Percentiles rank a stretch among this genome's conserved stretches.
Conservation (phyloP, 306 rosid genomes). For the Pterocarpus santalinus region DNA sequence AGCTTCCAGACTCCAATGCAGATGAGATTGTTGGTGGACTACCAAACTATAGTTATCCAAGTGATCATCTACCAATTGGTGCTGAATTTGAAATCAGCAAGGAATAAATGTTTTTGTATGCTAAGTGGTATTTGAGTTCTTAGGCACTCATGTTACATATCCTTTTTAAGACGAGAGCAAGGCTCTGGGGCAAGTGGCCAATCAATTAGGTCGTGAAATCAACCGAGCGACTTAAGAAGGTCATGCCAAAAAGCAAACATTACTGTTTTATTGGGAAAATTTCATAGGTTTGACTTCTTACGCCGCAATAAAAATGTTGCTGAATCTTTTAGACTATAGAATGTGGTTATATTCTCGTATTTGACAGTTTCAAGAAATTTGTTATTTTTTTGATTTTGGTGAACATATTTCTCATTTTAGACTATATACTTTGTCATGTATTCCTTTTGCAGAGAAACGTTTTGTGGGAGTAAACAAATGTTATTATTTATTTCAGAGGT, state of each 20-base stretch:
- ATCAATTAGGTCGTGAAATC: conserved; percentile 35
- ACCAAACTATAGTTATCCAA: conserved; percentile 80
- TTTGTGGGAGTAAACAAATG: conserved; percentile 2
- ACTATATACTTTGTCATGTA: conserved; percentile 9
- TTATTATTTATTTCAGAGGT: conserved; percentile 23
- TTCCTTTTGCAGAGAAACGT: not conserved
- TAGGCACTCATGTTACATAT: conserved; percentile 19
- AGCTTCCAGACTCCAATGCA: conserved; percentile 73
- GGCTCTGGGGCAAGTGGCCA: conserved; percentile 12
- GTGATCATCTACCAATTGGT: conserved; percentile 95
- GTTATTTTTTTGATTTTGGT: conserved; percentile 30
- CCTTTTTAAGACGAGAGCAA: conserved; percentile 8
- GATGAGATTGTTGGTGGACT: conserved; percentile 81
- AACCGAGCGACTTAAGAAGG: conserved; percentile 12
- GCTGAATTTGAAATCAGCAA: conserved; percentile 73
- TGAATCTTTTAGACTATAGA: not conserved
- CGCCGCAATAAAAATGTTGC: conserved; percentile 14
- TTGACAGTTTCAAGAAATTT: not conserved
- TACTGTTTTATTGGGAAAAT: conserved; percentile 13
- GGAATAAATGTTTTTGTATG: conserved; percentile 42
- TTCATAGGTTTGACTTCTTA: conserved; percentile 22
- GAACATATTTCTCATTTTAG: conserved; percentile 20
- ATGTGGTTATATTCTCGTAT: not conserved
- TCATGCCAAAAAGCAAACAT: conserved; percentile 21
- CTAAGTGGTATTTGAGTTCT: conserved; percentile 42